phyloP scores from a whole-genome alignment of 305 asterid species.

The Fraxinus velutina region DNA sequence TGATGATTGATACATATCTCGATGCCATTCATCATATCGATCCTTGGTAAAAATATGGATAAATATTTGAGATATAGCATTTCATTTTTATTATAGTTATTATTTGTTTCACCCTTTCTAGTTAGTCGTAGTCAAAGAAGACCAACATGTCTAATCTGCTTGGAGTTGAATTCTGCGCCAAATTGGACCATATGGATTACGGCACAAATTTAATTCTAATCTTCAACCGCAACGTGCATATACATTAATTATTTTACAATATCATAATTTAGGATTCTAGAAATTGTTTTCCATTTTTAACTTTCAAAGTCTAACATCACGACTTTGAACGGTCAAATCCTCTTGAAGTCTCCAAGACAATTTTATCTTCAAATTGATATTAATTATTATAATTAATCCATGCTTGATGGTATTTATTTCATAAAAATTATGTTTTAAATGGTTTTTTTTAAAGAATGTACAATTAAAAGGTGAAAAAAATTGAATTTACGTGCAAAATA shows the following conservation, averaged over 20 bases:
- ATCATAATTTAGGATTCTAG: conserved; percentile 22
- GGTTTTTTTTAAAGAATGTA: too few relatives aligned
- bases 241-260: neutral
- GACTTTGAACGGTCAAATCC: conserved; percentile 15
- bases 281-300: conserved; percentile 24
- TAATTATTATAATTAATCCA: neutral
- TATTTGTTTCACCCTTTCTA: neutral
- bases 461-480: too few relatives aligned
- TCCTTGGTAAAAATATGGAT: neutral
- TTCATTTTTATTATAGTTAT: neutral
- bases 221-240: neutral
- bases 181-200: conserved; percentile 2
- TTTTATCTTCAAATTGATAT: neutral
- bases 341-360: neutral
- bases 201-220: conserved; percentile 11
- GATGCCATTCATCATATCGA: neutral
- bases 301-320: neutral
- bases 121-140: neutral
- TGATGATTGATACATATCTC: too few relatives aligned
- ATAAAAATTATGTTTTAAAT: too few relatives aligned
- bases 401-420: too few relatives aligned
- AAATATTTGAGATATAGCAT: neutral
- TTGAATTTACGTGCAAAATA: too few relatives aligned
- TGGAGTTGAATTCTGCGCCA: neutral
- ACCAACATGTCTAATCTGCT: neutral